Conservation (phyloP, 2,329 filamentous ascomycete species). For the Magnaporthiopsis rhizophila region DNA sequence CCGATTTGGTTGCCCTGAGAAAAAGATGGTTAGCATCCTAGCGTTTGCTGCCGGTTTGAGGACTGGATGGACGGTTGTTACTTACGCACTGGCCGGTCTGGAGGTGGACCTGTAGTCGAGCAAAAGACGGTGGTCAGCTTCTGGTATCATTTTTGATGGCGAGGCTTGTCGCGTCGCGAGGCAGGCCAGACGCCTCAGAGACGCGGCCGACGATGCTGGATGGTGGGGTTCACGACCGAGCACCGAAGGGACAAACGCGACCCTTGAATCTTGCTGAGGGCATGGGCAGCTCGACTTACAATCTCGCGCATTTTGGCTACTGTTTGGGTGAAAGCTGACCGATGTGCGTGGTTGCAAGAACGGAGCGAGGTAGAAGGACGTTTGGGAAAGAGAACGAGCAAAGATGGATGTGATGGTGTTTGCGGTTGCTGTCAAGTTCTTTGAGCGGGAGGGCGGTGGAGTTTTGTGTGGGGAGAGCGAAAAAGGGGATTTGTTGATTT, state of each 20-base stretch:
- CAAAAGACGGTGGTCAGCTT: constrained; percentile 14
- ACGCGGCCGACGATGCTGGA: not conserved
- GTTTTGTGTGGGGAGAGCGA: constrained; percentile 4
- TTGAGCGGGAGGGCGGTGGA: not conserved
- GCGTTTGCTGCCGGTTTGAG: not conserved
- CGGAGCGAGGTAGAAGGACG: not conserved
- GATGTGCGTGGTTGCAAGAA: not conserved
- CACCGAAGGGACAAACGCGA: constrained; percentile 9
- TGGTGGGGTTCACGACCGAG: constrained; percentile 21
- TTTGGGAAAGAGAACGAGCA: constrained; percentile 11
- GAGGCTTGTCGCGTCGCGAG: not conserved
- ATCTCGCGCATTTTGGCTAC: constrained; percentile 64
- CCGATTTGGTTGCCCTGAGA: constrained; percentile 98
- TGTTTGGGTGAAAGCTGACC: constrained; percentile 5
- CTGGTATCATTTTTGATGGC: not conserved
- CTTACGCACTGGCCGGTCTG: constrained; percentile 99
- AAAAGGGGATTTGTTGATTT: constrained; percentile 8
- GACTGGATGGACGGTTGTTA: constrained; percentile 15
- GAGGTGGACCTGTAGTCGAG: constrained; percentile 77
- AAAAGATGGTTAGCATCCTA: constrained; percentile 23
- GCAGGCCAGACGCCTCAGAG: not conserved
- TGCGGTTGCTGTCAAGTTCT: constrained; percentile 22
- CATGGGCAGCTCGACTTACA: constrained; percentile 40
- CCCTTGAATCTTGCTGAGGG: too few species aligned
- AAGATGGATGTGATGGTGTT: constrained; percentile 30